These are phyloP conservation scores for Metschnikowia picachoensis DNA, from an alignment of 805 yeast genomes.

Conservation along the genomic window DNA sequence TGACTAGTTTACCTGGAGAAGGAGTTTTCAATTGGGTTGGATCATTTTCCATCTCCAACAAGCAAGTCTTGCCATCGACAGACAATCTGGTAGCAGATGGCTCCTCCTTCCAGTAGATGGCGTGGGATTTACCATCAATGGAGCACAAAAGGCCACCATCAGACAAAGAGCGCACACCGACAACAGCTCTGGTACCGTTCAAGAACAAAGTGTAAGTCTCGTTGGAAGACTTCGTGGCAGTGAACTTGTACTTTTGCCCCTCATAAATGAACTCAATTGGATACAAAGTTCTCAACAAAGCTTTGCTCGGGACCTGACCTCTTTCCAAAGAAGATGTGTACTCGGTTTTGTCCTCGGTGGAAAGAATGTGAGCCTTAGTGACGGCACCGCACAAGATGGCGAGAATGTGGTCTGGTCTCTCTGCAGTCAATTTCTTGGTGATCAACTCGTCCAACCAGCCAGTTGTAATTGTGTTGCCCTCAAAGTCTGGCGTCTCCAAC, in stretches of 20 bases:
- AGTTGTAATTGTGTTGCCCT: conserved; percentile 93
- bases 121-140: conserved; percentile 88
- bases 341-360: conserved; percentile 64
- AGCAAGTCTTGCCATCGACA: conserved; percentile 92
- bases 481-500: conserved; percentile 94
- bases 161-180: conserved; percentile 81
- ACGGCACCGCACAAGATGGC: conserved; percentile 98
- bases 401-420: conserved; percentile 86
- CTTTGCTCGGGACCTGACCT: conserved; percentile 91
- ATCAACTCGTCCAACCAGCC: conserved; percentile 99
- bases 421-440: conserved; percentile 89
- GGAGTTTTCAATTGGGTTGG: conserved; percentile 99
- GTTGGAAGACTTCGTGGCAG: conserved; percentile 87
- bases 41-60: conserved; percentile 92
- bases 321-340: conserved; percentile 78
- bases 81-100: conserved; percentile 92
- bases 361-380: conserved; percentile 83
- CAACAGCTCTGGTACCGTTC: conserved; percentile 87
- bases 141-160: conserved; percentile 93
- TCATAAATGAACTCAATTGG: conserved; percentile 96
- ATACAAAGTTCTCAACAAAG: conserved; percentile 76
- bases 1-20: conserved; percentile 96
- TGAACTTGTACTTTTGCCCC: conserved; percentile 87
- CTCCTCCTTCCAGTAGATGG: conserved; percentile 97
- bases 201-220: conserved; percentile 86